Base-by-base conservation (phyloP, 2,329 filamentous ascomycete species). In the Fusarium brevicatenulatum region DNA sequence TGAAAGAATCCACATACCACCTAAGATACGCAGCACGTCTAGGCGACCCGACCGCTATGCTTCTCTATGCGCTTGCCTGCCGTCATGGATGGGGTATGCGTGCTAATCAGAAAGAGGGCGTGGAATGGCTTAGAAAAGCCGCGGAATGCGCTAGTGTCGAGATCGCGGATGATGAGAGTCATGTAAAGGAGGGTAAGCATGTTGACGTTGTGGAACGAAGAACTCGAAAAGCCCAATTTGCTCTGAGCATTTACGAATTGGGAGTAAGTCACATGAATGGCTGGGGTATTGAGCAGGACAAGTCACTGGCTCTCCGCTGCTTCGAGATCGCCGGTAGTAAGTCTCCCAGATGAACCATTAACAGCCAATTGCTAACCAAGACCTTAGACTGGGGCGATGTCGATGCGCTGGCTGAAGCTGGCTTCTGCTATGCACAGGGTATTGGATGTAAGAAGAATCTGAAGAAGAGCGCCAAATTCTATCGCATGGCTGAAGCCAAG, bases 31-130 rank as follows among this genome's bases (percentile, higher is more conserved):
- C 96, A 8, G 95, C 96, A 2, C 91, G 91, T 76, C 91, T 93
- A 63, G 93, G 94, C 52, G 90, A 97, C 65, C 93, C 96, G 1
- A 97, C 95, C 0, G 96, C 92, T 28, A 99, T 99, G 96, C 89
- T 99, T 18, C 87, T 98, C 37, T 99, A 98, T 81, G 96, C 95
- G 9, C 87, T 99, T 40, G 96, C 96, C 16, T 98, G 95, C 79
- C 90, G 96, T 55, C 96, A 99, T 80, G 96, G 96, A 54, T 99
- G 96, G 96, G 96, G 96, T 23, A 98, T 98, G 94, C 91, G 95
- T 15, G 90, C 94, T 12, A 98, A 97, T 80, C 94, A 94, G 78
- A 88, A 88, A 53, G 96, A 99, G 82, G 96, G 94, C 12, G 93
- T 98, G 1, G 89, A 92, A 76, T 99, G 96, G 96, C 85, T 99